Percentiles rank a stretch among this genome's conserved stretches.
These are phyloP conservation scores for Mycena sp. DNA, from an alignment of 1,284 basidiomycete genomes.

Conservation along the genomic window DNA sequence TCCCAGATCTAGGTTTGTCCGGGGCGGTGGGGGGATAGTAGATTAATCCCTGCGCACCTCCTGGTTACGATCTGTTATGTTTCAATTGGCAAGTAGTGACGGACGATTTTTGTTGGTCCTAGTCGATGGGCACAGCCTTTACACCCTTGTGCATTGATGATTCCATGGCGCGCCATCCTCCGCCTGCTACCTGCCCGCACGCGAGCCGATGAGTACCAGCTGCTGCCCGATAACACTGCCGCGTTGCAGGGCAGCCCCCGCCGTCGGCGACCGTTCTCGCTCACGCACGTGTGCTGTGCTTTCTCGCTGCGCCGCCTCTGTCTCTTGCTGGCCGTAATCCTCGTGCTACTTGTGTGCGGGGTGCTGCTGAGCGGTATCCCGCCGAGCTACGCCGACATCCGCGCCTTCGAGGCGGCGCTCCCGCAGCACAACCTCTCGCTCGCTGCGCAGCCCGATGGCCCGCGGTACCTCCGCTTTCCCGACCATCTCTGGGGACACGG, in stretches of 20 bases:
- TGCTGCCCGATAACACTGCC: conserved; percentile 25
- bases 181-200: conserved; percentile 15
- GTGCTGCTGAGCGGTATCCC: conserved; percentile 51
- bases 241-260: no score
- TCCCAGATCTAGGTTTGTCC: no score
- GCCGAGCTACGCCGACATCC: conserved; percentile 48
- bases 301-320: conserved; percentile 40
- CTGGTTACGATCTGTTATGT: no score
- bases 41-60: no score
- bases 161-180: conserved; percentile 30
- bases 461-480: conserved; percentile 55
- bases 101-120: no score
- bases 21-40: no score
- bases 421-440: conserved; percentile 50
- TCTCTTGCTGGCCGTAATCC: conserved; percentile 32
- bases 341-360: conserved; percentile 41
- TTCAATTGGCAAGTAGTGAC: no score
- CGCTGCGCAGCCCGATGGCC: conserved; percentile 19
- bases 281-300: conserved; percentile 14
- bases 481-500: conserved; percentile 65
- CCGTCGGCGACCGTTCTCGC: conserved; percentile 19
- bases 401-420: conserved; percentile 42
- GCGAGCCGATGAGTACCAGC: conserved; percentile 32
- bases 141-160: conserved; percentile 26
- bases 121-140: conserved; percentile 14